Base-by-base conservation (phyloP, 306 rosid genomes). In the Phaseolus lunatus region DNA sequence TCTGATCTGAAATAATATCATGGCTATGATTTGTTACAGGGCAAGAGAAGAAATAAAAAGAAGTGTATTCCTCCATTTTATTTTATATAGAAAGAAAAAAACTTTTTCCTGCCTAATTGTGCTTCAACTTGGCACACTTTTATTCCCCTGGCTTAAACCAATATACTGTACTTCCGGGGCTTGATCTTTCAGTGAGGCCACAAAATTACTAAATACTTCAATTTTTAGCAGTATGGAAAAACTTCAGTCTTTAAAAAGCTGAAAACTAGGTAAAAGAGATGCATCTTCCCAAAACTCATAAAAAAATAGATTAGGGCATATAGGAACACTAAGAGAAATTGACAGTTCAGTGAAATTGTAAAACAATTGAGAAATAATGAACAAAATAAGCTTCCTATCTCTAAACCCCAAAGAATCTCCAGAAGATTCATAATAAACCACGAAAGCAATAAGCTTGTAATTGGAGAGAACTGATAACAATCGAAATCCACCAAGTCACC, bases 361-460 rank as follows among this genome's bases (percentile, higher is more conserved):
- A 80, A 73, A 65, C 53, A 67, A 69, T 67, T 72, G 52, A 61
- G 66, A 64, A 76, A 65, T 44, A 62, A 68, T 39, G 20, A 56
- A 72, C 56, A 73, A 48, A 54, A 39, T 13, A 73, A 78, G 44
- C 56, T 41, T 79, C 43, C 44, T 68, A 68, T 52, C 45, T 23
- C n/a, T n/a, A n/a, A 9, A 68, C 54, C 20, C 65, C 13, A 52
- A 15, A 43, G 16, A 35, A 75, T 31, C 72, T 75, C 7, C 27
- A 23, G 27, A 56, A 84, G 90, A 90, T 88, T 92, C 85, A 85
- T 27, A 70, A 82, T 27, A 61, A 81, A 77, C 27, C 53, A 68
- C 44, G 45, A 67, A 78, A 78, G 64, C 20, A 43, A 56, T 19
- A 81, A 68, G 18, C 39, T 67, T 19, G 73, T 43, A 84, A 75